phyloP scores from a whole-genome alignment of 2,329 filamentous ascomycete species.

The Lojkania enalia region DNA sequence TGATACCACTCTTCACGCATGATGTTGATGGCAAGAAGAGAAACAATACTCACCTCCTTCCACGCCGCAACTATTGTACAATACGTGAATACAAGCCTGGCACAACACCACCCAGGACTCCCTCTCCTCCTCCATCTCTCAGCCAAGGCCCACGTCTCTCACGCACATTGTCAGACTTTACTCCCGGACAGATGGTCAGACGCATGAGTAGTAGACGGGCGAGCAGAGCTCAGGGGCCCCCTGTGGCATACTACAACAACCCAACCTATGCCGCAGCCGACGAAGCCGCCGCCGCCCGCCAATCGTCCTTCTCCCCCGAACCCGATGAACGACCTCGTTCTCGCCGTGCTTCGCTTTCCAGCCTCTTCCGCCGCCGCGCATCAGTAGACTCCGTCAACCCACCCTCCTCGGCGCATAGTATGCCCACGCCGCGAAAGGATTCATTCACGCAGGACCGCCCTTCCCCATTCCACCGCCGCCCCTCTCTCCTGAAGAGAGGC shows the following conservation, averaged over 20 bases:
- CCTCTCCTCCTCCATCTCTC: slow-evolving; percentile 38
- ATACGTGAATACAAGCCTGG: slow-evolving; percentile 84
- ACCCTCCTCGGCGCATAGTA: slow-evolving; percentile 31
- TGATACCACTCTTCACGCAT: slow-evolving; percentile 90
- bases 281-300: slow-evolving; percentile 30
- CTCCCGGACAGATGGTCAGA: slow-evolving; percentile 48
- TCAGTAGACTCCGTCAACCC: slow-evolving; percentile 33
- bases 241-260: slow-evolving; percentile 45
- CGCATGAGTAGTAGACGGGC: slow-evolving; percentile 39
- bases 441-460: slow-evolving; percentile 32
- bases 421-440: slow-evolving; percentile 18
- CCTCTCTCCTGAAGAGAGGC: slow-evolving; percentile 49
- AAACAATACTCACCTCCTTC: slow-evolving; percentile 88
- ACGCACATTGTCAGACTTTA: slow-evolving; percentile 40
- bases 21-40: slow-evolving; percentile 87
- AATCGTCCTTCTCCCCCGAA: slow-evolving; percentile 43
- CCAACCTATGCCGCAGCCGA: slow-evolving; percentile 39
- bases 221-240: slow-evolving; percentile 34
- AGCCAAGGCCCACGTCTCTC: slow-evolving; percentile 19
- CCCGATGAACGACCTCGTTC: slow-evolving; percentile 37
- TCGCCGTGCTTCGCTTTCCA: slow-evolving; percentile 39
- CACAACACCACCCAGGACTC: slow-evolving; percentile 71
- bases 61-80: slow-evolving; percentile 93
- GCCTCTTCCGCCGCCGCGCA: slow-evolving; percentile 38
- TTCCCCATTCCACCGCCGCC: slow-evolving; percentile 49